A percentile compares a stretch with the other conserved stretches of the same genome.
phyloP scores from a whole-genome alignment of 2,329 filamentous ascomycete species.

The Fusarium sp. region DNA sequence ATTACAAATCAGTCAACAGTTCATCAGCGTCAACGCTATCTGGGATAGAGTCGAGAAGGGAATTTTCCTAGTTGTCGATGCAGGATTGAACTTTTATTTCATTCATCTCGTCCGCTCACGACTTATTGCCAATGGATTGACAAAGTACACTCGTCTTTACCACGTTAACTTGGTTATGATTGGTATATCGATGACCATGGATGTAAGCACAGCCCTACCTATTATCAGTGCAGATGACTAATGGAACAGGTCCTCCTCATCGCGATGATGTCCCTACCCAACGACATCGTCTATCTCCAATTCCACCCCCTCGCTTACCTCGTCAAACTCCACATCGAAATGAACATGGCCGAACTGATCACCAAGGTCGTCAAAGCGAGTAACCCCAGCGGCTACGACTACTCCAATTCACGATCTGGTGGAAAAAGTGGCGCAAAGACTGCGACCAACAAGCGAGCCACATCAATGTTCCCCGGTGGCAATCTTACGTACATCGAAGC shows the following conservation, averaged over 20 bases:
- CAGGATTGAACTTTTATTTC: constrained; percentile 63
- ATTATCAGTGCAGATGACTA: background rate
- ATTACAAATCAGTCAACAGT: constrained; percentile 56
- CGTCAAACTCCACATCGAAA: constrained; percentile 65
- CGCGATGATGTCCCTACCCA: constrained; percentile 48
- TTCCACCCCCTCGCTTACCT: constrained; percentile 64
- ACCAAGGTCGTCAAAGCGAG: constrained; percentile 51
- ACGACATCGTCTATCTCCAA: constrained; percentile 53
- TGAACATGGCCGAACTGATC: constrained; percentile 65
- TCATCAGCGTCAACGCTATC: constrained; percentile 58
- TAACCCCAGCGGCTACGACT: constrained; percentile 42
- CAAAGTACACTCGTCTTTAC: constrained; percentile 61
- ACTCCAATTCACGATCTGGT: constrained; percentile 32
- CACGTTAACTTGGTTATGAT: constrained; percentile 50
- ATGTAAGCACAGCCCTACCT: constrained; percentile 16
- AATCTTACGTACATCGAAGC: constrained; percentile 39
- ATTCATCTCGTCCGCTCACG: constrained; percentile 59
- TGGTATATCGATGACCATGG: constrained; percentile 47
- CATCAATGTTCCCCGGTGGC: constrained; percentile 36
- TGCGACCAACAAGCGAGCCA: constrained; percentile 21
- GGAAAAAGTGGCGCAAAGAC: constrained; percentile 35
- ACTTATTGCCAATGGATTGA: constrained; percentile 59
- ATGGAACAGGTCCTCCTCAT: constrained; percentile 42
- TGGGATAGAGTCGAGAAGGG: constrained; percentile 66
- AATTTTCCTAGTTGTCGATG: constrained; percentile 63